A percentile compares a stretch with the other conserved stretches of the same genome.
Evolutionary conservation across 1,284 basidiomycete genomes (phyloP).

Genomic region (Xerocomus cyaneibrunnescens): DNA sequence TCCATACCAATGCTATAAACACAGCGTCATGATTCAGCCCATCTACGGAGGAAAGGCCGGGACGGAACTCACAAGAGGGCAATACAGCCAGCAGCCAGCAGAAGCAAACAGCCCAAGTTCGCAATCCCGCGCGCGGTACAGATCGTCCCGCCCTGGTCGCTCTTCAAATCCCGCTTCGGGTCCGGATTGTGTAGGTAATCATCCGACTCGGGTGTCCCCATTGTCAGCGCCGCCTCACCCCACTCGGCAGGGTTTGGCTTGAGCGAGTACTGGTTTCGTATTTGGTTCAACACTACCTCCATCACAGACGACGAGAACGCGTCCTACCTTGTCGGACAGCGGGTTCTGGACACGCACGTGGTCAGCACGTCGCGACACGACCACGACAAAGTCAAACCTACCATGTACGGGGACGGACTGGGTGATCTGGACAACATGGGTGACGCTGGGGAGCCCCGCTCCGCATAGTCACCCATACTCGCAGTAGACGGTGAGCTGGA

Average conservation of each 20-base stretch:
- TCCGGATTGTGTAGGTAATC: constrained; percentile 36
- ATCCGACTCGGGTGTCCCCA: constrained; percentile 30
- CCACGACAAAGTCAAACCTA: constrained; percentile 11
- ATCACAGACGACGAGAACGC: not conserved
- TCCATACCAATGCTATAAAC: constrained; percentile 24
- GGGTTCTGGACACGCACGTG: constrained; percentile 20
- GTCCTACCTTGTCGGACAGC: constrained; percentile 27
- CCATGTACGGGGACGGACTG: constrained; percentile 30
- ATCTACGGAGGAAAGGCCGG: not conserved
- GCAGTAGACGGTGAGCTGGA: constrained; percentile 22
- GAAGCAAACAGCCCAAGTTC: constrained; percentile 47
- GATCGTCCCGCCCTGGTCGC: constrained; percentile 41
- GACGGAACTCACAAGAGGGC: constrained; percentile 34
- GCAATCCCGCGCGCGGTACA: constrained; percentile 41
- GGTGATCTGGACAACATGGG: constrained; percentile 19
- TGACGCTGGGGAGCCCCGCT: constrained; percentile 17
- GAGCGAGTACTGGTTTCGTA: constrained; percentile 27
- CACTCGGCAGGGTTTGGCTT: constrained; percentile 34
- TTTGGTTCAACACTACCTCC: constrained; percentile 1
- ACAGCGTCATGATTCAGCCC: not conserved
- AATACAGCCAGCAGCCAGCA: constrained; percentile 38
- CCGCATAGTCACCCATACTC: constrained; percentile 18
- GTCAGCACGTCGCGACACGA: constrained; percentile 1
- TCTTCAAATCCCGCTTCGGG: constrained; percentile 36
- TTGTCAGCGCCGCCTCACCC: constrained; percentile 27